These are phyloP conservation scores for Coemansia sp. DNA, from an alignment of 192 early-diverging fungal genomes.

Conservation along the genomic window DNA sequence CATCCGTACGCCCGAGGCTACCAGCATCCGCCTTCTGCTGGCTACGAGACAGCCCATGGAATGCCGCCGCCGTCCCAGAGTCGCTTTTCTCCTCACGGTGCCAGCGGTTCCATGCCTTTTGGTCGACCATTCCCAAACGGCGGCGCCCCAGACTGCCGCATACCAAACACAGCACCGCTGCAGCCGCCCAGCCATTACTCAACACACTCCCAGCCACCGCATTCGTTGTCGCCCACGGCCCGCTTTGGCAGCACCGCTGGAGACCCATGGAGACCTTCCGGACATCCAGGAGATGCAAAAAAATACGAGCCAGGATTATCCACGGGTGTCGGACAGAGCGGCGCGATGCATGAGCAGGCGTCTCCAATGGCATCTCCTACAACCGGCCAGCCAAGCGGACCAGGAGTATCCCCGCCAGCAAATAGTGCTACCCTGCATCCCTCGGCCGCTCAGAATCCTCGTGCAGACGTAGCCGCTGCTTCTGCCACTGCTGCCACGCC, in stretches of 20 bases:
- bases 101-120: conserved; percentile 5
- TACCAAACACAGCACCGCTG: not conserved
- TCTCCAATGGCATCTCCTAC: conserved; percentile 13
- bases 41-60: not conserved
- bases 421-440: not conserved
- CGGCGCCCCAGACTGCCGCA: conserved; percentile 5
- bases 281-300: not conserved
- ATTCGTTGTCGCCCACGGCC: conserved; percentile 1
- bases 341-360: conserved; percentile 1
- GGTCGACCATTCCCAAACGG: conserved; percentile 5
- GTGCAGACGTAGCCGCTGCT: too few relatives aligned
- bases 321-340: conserved; percentile 4
- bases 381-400: too few relatives aligned
- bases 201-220: conserved; percentile 8
- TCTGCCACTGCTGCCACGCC: conserved; percentile 2
- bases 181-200: conserved; percentile 5
- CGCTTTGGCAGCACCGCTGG: not conserved
- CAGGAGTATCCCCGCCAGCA: conserved; percentile 8
- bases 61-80: conserved; percentile 5
- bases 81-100: conserved; percentile 5
- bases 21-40: not conserved
- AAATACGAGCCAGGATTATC: not conserved
- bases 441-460: too few relatives aligned
- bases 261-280: conserved; percentile 1
- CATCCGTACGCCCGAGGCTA: conserved; percentile 8